Conservation (phyloP, 2,329 filamentous ascomycete species). For the Aspergillus unguis region DNA sequence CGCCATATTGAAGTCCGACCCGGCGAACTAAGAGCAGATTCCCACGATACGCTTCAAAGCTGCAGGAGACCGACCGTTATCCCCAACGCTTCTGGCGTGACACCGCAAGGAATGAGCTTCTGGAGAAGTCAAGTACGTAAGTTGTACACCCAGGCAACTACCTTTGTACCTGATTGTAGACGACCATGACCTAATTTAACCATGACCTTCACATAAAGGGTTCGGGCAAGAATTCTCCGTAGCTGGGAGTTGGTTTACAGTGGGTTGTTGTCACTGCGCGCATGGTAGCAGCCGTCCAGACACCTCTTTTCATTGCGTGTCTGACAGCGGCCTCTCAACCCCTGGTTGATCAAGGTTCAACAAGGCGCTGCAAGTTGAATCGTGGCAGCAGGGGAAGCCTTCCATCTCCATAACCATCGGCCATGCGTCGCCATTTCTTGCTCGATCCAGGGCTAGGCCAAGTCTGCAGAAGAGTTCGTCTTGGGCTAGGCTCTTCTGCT, state of each 20-base stretch:
- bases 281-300: conserved; percentile 4
- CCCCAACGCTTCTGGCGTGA: conserved; percentile 33
- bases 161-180: background rate
- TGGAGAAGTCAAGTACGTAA: no score
- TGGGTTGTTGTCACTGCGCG: conserved; percentile 3
- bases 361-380: conserved; percentile 1
- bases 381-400: background rate
- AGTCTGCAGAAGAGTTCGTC: background rate
- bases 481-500: conserved; percentile 5
- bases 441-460: background rate
- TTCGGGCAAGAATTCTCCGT: background rate
- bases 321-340: no score
- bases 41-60: conserved; percentile 15
- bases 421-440: background rate
- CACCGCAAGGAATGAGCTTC: conserved; percentile 19
- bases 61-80: conserved; percentile 36
- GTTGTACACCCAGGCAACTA: background rate
- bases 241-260: conserved; percentile 4
- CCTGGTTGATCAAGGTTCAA: background rate
- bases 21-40: background rate
- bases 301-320: background rate
- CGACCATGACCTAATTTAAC: no score
- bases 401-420: background rate
- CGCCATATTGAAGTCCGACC: background rate
- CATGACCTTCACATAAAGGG: no score